These are phyloP conservation scores for Colletotrichum incanum DNA, from an alignment of 2,329 filamentous ascomycete genomes.

Conservation along the genomic window DNA sequence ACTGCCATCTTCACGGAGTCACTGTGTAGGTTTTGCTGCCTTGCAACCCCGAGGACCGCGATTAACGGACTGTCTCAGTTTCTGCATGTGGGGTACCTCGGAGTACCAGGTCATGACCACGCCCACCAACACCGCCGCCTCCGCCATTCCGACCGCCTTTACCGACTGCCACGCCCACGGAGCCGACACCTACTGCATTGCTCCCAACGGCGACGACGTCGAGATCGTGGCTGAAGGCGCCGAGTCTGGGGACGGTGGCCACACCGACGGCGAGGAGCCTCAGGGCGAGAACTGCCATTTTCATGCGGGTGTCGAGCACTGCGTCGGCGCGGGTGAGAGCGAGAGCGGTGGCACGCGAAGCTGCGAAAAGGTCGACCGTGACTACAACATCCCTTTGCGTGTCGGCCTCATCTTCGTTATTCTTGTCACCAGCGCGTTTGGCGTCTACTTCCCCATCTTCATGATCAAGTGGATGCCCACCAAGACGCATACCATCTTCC, in stretches of 20 bases:
- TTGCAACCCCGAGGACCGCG: neutral
- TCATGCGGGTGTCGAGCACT: slow-evolving; percentile 80
- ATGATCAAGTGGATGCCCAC: slow-evolving; percentile 71
- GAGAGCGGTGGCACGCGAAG: slow-evolving; percentile 53
- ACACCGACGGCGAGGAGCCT: slow-evolving; percentile 45
- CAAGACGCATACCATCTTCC: slow-evolving; percentile 67
- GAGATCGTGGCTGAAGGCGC: slow-evolving; percentile 61
- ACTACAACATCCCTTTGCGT: slow-evolving; percentile 79
- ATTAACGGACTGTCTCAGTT: slow-evolving; percentile 50
- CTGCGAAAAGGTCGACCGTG: slow-evolving; percentile 63
- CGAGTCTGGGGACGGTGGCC: slow-evolving; percentile 45
- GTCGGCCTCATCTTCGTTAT: slow-evolving; percentile 82
- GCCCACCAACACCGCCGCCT: slow-evolving; percentile 64
- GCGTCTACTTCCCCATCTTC: slow-evolving; percentile 68
- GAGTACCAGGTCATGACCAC: slow-evolving; percentile 63
- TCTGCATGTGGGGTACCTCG: slow-evolving; percentile 60
- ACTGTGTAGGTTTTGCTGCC: slow-evolving; percentile 53
- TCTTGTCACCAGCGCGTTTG: slow-evolving; percentile 77
- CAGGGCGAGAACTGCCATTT: slow-evolving; percentile 75
- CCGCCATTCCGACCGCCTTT: slow-evolving; percentile 71
- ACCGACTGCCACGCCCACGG: slow-evolving; percentile 78
- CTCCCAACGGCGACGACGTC: slow-evolving; percentile 73
- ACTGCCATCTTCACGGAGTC: slow-evolving; percentile 60
- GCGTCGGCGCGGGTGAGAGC: slow-evolving; percentile 52
- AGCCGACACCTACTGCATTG: slow-evolving; percentile 73